These are phyloP conservation scores for Raphanus raphanistrum DNA, from an alignment of 345 rosid genomes.

Conservation along the genomic window DNA sequence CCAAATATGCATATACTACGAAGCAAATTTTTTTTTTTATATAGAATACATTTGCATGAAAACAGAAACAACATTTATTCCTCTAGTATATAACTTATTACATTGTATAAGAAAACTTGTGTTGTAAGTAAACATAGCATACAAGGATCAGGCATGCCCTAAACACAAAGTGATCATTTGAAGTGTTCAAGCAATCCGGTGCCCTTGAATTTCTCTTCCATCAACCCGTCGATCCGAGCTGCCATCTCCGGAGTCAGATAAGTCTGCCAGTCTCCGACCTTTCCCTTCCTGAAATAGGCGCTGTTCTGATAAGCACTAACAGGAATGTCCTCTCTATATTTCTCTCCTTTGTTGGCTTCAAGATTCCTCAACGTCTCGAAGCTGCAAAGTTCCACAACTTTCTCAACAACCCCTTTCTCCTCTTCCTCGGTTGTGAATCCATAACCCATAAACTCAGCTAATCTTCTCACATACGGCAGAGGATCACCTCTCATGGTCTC, in stretches of 20 bases:
- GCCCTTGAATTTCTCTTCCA: conserved; percentile 19
- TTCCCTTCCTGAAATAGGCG: conserved; percentile 17
- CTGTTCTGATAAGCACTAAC: not conserved
- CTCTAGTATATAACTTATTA: not conserved
- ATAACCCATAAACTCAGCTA: not conserved
- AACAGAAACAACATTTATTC: not conserved
- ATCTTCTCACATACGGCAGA: not conserved
- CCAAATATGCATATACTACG: no score
- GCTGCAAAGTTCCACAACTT: not conserved
- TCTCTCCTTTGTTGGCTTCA: conserved; percentile 8
- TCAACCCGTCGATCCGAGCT: conserved; percentile 19
- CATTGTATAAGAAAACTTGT: not conserved
- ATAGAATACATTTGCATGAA: conserved; percentile 16
- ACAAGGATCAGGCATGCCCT: not conserved
- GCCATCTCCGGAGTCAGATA: conserved; percentile 19
- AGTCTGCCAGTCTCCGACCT: conserved; percentile 30
- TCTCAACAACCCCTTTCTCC: not conserved
- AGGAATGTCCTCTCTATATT: not conserved
- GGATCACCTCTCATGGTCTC: not conserved
- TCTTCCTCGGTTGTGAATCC: not conserved
- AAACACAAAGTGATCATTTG: not conserved
- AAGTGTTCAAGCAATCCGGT: conserved; percentile 12
- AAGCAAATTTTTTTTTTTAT: conserved; percentile 17
- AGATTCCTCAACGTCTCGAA: not conserved
- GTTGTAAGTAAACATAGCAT: not conserved